Evolutionary conservation across 352 stramenopile species (phyloP), one percentile per base, ranked within the genome.

Genomic region (Pythium aquatile): DNA sequence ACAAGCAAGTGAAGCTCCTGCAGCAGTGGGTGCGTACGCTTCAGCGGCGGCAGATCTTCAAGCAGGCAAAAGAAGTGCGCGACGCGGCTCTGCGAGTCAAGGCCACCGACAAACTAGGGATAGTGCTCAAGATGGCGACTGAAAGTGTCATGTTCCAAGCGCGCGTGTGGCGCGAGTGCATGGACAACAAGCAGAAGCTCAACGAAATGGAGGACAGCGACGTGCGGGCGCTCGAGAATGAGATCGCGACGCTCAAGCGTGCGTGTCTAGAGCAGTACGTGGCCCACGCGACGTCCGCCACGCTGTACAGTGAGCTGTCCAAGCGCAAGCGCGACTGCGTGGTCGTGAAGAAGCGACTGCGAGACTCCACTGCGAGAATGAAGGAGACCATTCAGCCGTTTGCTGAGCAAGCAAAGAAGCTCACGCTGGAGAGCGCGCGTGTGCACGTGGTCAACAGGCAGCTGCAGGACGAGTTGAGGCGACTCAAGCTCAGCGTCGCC

Each of bases 1-100:
- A 66, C 2, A 55, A 59, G 1, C 55, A 78, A 39, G 78, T 72
- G 5, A 56, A 77, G 0, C 54, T 91, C 26, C 71, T 94, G 13
- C 85, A 94, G 66, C 65, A 75, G 24, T 90, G 81, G 79, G 88
- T 78, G 20, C 76, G 73, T 17, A 91, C 78, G 48, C 61, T 91
- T 46, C 74, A 74, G 35, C 74, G 77, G 24, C 75, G 83, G 3
- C 83, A 91, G 24, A 39, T 92, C 29, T 91, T 88, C 59, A 72
- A 70, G 20, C 68, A 77, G 59, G 60, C 68, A 33, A 57, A 59
- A 1, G 70, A 85, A 0, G 59, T 53, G 1, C 77, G 69, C 13
- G 55, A 54, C 8, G 63, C 44, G 26, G 55, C 66, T 44, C 62
- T 74, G 5, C 66, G 71, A 10, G 44, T 26, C 0, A 57, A 68